phyloP scores from a whole-genome alignment of 495 filamentous ascomycete species.

The Podospora australis region DNA sequence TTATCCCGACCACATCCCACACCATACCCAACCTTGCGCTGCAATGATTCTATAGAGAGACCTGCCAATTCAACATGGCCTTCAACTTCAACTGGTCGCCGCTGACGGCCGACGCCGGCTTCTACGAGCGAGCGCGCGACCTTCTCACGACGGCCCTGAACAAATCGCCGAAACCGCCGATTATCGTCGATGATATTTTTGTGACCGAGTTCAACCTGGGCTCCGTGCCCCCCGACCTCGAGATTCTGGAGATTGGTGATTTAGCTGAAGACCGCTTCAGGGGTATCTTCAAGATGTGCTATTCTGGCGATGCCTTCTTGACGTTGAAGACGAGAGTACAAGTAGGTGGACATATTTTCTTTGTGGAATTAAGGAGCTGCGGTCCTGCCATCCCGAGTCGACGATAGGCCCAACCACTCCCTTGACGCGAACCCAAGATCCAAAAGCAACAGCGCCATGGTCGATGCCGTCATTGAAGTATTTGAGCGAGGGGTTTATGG shows the following conservation, averaged over 20 bases:
- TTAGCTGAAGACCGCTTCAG: constrained; percentile 94
- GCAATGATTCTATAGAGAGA: constrained; percentile 26
- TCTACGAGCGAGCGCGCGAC: constrained; percentile 86
- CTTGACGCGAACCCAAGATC: too few relatives aligned
- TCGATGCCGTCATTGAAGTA: background rate
- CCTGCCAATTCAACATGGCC: constrained; percentile 63
- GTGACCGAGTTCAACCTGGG: constrained; percentile 97
- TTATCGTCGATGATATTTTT: constrained; percentile 98
- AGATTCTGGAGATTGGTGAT: constrained; percentile 96
- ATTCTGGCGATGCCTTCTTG: constrained; percentile 88
- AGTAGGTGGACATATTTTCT: constrained; percentile 38
- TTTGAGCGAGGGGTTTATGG: too few relatives aligned
- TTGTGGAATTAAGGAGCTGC: background rate
- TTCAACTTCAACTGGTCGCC: constrained; percentile 99
- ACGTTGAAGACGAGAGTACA: constrained; percentile 93
- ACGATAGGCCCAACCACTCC: too few relatives aligned
- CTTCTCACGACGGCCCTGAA: constrained; percentile 92
- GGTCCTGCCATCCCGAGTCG: background rate
- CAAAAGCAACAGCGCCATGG: too few relatives aligned
- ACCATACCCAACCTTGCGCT: constrained; percentile 10
- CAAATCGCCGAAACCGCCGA: constrained; percentile 96
- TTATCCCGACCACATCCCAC: too few relatives aligned
- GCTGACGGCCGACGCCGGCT: constrained; percentile 84
- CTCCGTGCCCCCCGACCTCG: constrained; percentile 81
- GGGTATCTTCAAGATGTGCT: constrained; percentile 98